Evolutionary conservation across 164 flowering plant species (phyloP).

Genomic region (Litsea cubeba): DNA sequence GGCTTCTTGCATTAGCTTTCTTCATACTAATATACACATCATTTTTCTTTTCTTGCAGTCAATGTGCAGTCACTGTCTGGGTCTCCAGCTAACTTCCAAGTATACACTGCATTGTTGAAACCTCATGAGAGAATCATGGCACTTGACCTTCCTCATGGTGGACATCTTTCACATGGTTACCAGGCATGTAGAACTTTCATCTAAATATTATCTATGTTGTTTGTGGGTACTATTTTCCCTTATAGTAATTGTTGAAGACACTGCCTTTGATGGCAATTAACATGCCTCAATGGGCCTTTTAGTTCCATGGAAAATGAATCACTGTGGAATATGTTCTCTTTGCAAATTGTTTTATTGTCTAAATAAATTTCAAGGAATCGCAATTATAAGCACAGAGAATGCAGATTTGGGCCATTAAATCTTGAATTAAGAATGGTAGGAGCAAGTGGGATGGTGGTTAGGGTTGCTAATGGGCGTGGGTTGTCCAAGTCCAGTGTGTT

Average conservation of each 20-base stretch:
- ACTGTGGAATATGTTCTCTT: too few species aligned
- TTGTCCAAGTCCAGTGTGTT: background rate
- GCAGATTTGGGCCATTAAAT: background rate
- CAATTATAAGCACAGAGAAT: too few species aligned
- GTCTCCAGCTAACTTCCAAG: constrained; percentile 94
- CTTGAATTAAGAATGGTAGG: background rate
- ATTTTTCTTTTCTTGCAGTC: constrained; percentile 42
- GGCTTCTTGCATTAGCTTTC: background rate
- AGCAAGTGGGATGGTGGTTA: background rate
- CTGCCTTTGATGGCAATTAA: too few species aligned
- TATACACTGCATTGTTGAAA: constrained; percentile 87
- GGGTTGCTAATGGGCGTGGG: background rate
- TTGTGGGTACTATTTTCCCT: background rate
- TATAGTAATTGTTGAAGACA: too few species aligned
- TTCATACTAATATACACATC: background rate
- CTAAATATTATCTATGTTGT: background rate
- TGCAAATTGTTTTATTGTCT: background rate
- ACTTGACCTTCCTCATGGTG: constrained; percentile 96
- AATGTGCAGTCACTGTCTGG: constrained; percentile 97
- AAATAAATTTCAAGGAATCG: background rate
- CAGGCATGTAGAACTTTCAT: constrained; percentile 24
- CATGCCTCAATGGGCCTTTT: too few species aligned
- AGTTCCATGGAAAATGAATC: too few species aligned
- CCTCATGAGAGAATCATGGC: constrained; percentile 99
- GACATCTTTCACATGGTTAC: constrained; percentile 83